phyloP scores from a whole-genome alignment of 2,329 filamentous ascomycete genomes.

The Fulvia fulva region DNA sequence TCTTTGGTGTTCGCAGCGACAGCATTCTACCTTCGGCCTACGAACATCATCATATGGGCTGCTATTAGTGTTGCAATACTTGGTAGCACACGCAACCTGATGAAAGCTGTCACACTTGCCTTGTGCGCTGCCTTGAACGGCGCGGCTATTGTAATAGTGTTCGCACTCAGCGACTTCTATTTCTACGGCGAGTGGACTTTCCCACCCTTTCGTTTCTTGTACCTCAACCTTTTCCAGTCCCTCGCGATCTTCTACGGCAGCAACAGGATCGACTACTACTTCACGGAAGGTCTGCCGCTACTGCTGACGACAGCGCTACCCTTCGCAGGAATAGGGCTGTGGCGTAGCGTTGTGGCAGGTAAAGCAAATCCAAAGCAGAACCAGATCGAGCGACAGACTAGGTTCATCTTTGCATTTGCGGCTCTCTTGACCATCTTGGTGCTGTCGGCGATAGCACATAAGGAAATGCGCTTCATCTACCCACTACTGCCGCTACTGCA shows the following conservation, averaged over 20 bases:
- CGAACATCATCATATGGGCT: slow-evolving; percentile 82
- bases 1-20: slow-evolving; percentile 73
- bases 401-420: slow-evolving; percentile 51
- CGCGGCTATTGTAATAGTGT: slow-evolving; percentile 68
- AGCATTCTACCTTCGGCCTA: slow-evolving; percentile 83
- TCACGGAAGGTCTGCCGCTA: slow-evolving; percentile 83
- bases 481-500: slow-evolving; percentile 85
- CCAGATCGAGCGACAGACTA: slow-evolving; percentile 13
- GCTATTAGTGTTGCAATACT: slow-evolving; percentile 57
- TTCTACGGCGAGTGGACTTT: slow-evolving; percentile 83
- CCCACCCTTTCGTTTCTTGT: slow-evolving; percentile 78
- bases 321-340: slow-evolving; percentile 66
- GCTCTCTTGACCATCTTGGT: slow-evolving; percentile 57
- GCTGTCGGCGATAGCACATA: slow-evolving; percentile 82
- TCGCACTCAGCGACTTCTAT: slow-evolving; percentile 48
- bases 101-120: slow-evolving; percentile 15
- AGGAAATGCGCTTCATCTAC: slow-evolving; percentile 96
- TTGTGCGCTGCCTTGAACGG: slow-evolving; percentile 60
- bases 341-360: slow-evolving; percentile 33
- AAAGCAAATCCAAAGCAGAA: neutral
- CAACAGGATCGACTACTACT: slow-evolving; percentile 89
- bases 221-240: slow-evolving; percentile 85
- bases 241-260: slow-evolving; percentile 88
- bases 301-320: slow-evolving; percentile 80
- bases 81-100: slow-evolving; percentile 38